phyloP scores from a whole-genome alignment of 371 early-diverging fungal genomes.

The Rozella allomycis region DNA sequence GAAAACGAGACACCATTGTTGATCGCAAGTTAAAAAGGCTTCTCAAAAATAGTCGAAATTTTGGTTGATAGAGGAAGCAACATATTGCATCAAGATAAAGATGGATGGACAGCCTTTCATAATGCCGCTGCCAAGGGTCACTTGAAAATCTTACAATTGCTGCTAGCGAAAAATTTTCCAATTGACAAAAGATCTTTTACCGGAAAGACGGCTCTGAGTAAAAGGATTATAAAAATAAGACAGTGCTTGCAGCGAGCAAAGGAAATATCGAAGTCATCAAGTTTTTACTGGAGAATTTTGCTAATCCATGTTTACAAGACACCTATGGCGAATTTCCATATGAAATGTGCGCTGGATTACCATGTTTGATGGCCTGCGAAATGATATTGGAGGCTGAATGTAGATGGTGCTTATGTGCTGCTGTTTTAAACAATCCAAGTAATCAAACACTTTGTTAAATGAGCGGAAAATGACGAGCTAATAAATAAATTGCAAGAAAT shows the following conservation, averaged over 20 bases:
- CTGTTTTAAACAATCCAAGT: no score
- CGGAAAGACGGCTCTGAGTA: constrained; percentile 58
- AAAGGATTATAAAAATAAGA: constrained; percentile 4
- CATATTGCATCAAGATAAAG: constrained; percentile 40
- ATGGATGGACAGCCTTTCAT: constrained; percentile 70
- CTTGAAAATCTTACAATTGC: constrained; percentile 29
- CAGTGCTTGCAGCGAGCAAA: constrained; percentile 54
- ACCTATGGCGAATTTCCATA: constrained; percentile 50
- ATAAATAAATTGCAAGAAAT: no score
- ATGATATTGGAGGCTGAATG: no score
- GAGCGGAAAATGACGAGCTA: no score
- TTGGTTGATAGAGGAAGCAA: constrained; percentile 41
- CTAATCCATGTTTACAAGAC: constrained; percentile 42
- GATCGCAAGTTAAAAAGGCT: constrained; percentile 52
- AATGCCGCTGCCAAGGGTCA: constrained; percentile 44
- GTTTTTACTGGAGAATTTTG: constrained; percentile 35
- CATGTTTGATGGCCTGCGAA: no score
- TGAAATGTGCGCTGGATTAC: constrained; percentile 59
- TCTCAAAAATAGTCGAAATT: constrained; percentile 33
- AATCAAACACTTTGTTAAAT: no score
- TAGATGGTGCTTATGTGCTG: no score
- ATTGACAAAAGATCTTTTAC: constrained; percentile 38
- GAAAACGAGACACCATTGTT: constrained; percentile 58
- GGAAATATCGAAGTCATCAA: constrained; percentile 40
- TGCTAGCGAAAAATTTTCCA: constrained; percentile 29